Percentiles rank a stretch among this genome's conserved stretches.
Conservation (phyloP, 805 yeast species). For the Starmerella floricola region DNA sequence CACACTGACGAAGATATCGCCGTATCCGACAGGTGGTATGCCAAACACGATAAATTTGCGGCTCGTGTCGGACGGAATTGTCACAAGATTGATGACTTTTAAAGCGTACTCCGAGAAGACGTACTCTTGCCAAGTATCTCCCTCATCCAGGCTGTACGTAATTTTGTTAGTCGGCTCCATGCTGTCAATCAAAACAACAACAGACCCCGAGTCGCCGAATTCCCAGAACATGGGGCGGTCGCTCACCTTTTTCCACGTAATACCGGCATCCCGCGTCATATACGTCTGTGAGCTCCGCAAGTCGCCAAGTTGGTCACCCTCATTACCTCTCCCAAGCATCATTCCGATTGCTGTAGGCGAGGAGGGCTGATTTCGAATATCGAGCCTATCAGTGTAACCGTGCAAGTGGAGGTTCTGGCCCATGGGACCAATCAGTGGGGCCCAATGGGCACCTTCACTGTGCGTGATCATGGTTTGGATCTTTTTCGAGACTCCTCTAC, state of each 20-base stretch:
- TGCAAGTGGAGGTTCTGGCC: slow-evolving; percentile 69
- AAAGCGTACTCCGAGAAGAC: slow-evolving; percentile 49
- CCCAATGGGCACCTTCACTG: slow-evolving; percentile 89
- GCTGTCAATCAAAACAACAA: slow-evolving; percentile 58
- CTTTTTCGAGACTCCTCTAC: slow-evolving; percentile 38
- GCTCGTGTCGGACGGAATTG: slow-evolving; percentile 87
- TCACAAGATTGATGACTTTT: slow-evolving; percentile 58
- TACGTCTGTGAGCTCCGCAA: slow-evolving; percentile 53
- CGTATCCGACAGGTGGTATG: slow-evolving; percentile 35
- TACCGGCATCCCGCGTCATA: slow-evolving; percentile 81
- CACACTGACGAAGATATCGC: slow-evolving; percentile 37
- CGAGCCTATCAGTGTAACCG: slow-evolving; percentile 79
- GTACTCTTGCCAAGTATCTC: slow-evolving; percentile 58
- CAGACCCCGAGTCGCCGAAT: slow-evolving; percentile 88
- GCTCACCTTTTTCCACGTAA: slow-evolving; percentile 68
- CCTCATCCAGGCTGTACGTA: slow-evolving; percentile 64
- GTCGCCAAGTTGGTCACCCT: slow-evolving; percentile 49
- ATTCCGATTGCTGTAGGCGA: slow-evolving; percentile 85
- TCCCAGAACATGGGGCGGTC: slow-evolving; percentile 84
- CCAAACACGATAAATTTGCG: slow-evolving; percentile 61
- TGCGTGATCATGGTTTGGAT: slow-evolving; percentile 66
- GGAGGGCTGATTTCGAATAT: slow-evolving; percentile 71
- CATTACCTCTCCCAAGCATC: slow-evolving; percentile 87
- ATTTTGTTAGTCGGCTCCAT: slow-evolving; percentile 46
- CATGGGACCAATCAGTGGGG: slow-evolving; percentile 53